Percentiles rank a stretch among this genome's conserved stretches.
phyloP scores from a whole-genome alignment of 2,329 filamentous ascomycete species.

The Cladophialophora chaetospira region DNA sequence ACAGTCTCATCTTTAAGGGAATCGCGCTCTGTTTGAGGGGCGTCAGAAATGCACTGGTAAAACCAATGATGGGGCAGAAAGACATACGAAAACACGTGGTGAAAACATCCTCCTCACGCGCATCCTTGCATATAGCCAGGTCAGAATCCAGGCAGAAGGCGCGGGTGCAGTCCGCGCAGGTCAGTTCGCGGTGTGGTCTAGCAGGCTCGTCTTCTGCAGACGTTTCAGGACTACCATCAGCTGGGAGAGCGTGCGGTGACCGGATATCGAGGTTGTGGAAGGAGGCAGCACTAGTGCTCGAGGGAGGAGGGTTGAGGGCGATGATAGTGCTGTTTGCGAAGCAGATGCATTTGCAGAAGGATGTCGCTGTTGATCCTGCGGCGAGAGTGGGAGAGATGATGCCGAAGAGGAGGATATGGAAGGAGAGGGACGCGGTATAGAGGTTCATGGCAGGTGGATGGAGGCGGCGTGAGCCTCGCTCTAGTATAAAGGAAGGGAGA shows the following conservation, averaged over 20 bases:
- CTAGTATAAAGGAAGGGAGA: background rate
- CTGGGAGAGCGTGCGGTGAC: conserved; percentile 17
- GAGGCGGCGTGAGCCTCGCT: background rate
- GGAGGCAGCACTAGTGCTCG: conserved; percentile 16
- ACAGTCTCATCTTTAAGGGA: conserved; percentile 68
- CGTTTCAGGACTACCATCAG: conserved; percentile 17
- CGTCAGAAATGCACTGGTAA: background rate
- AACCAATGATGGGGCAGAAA: background rate
- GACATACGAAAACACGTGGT: conserved; percentile 66
- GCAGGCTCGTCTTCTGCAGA: background rate
- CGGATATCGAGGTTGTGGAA: conserved; percentile 16
- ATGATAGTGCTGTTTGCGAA: conserved; percentile 69
- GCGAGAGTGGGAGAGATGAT: conserved; percentile 5
- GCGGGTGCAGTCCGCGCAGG: conserved; percentile 68
- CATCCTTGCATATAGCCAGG: conserved; percentile 61
- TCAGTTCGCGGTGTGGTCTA: conserved; percentile 47
- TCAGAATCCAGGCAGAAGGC: conserved; percentile 67
- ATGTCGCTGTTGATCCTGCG: conserved; percentile 52
- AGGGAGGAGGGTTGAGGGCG: conserved; percentile 55
- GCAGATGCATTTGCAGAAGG: conserved; percentile 73
- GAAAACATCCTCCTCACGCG: conserved; percentile 64
- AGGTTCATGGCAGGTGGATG: background rate
- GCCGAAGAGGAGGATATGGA: conserved; percentile 14
- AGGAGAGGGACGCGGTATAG: background rate
- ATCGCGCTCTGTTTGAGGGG: conserved; percentile 55